Conservation (phyloP, 768 basidiomycete genomes). For the Kwoniella sp. region DNA sequence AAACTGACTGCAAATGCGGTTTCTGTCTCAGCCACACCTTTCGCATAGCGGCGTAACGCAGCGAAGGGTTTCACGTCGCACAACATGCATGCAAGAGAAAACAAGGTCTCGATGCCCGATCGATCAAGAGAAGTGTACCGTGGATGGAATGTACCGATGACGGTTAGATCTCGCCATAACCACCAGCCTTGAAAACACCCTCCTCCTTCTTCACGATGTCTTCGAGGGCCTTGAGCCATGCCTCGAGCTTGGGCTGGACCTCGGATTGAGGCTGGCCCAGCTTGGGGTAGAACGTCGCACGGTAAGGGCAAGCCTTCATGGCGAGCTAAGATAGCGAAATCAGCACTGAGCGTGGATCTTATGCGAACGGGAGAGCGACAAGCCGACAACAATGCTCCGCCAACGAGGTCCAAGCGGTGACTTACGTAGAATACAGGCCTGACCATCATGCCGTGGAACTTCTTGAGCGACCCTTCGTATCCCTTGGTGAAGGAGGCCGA, state of each 20-base stretch:
- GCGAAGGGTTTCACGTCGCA: too few relatives aligned
- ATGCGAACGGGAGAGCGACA: neutral
- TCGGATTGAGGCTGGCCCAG: constrained; percentile 55
- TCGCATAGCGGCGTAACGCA: too few relatives aligned
- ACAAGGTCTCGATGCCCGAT: too few relatives aligned
- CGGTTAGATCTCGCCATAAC: constrained; percentile 44
- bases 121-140: too few relatives aligned
- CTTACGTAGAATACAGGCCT: constrained; percentile 58
- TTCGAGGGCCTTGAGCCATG: constrained; percentile 59
- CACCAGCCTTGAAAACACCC: constrained; percentile 51
- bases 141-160: too few relatives aligned
- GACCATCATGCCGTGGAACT: constrained; percentile 64
- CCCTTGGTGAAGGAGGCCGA: constrained; percentile 68
- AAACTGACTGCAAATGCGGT: too few relatives aligned
- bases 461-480: constrained; percentile 76
- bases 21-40: too few relatives aligned
- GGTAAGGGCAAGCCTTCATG: constrained; percentile 66
- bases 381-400: too few relatives aligned
- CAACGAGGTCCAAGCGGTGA: constrained; percentile 11
- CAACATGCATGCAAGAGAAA: too few relatives aligned
- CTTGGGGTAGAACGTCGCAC: constrained; percentile 60
- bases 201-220: constrained; percentile 56
- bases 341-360: too few relatives aligned
- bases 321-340: constrained; percentile 55
- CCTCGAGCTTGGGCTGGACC: constrained; percentile 55